A percentile compares a stretch with the other conserved stretches of the same genome.
Conservation (phyloP, 2,329 filamentous ascomycete genomes). For the Fusarium sp. region DNA sequence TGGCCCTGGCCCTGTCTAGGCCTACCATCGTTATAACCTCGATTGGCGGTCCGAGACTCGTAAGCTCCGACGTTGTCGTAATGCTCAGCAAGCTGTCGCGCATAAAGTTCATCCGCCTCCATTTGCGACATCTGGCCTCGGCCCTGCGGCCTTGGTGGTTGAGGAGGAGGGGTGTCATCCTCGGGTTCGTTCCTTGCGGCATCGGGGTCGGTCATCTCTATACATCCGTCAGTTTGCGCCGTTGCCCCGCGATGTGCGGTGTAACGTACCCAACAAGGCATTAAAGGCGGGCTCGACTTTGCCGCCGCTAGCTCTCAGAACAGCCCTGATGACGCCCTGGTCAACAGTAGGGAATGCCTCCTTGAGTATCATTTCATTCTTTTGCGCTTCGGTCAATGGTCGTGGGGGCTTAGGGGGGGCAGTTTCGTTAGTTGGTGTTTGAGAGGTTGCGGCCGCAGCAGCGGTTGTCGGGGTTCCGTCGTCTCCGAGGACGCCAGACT, state of each 20-base stretch:
- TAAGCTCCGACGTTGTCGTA: conserved; percentile 75
- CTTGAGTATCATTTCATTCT: conserved; percentile 87
- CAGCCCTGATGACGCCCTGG: conserved; percentile 81
- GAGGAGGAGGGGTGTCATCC: conserved; percentile 72
- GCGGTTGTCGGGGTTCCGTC: conserved; percentile 48
- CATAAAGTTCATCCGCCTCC: conserved; percentile 90
- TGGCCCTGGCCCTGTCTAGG: conserved; percentile 54
- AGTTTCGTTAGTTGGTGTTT: conserved; percentile 50
- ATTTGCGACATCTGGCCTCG: conserved; percentile 78
- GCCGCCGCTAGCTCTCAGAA: conserved; percentile 86
- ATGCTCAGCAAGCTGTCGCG: conserved; percentile 91
- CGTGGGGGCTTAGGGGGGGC: conserved; percentile 86
- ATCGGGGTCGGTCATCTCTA: conserved; percentile 84
- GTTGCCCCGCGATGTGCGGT: background rate
- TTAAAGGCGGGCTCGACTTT: conserved; percentile 95
- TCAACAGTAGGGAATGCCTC: conserved; percentile 95
- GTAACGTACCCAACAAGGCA: conserved; percentile 78
- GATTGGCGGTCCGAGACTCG: conserved; percentile 65
- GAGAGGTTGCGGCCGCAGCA: conserved; percentile 40
- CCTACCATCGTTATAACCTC: conserved; percentile 41
- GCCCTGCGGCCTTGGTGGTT: conserved; percentile 80
- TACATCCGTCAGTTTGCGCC: conserved; percentile 17
- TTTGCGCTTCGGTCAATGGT: conserved; percentile 82
- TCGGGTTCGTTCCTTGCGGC: conserved; percentile 66
- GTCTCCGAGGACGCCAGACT: conserved; percentile 62